These are phyloP conservation scores for Pseudopyrenochaeta lycopersici DNA, from an alignment of 2,329 filamentous ascomycete species.

Conservation along the genomic window DNA sequence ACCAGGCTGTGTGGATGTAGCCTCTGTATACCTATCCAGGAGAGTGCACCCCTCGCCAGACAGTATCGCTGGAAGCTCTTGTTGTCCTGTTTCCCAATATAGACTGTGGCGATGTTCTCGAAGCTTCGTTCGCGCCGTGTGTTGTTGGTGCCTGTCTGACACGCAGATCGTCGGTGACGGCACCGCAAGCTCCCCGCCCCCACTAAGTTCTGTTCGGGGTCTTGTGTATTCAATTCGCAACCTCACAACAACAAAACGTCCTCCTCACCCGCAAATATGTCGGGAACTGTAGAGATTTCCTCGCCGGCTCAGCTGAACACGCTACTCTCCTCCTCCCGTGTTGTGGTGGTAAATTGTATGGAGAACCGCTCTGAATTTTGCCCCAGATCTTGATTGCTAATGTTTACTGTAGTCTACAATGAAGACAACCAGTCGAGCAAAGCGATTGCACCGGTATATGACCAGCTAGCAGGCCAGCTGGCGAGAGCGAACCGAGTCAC, in stretches of 20 bases:
- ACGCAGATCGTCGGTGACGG: conserved; percentile 21
- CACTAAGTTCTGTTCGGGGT: conserved; percentile 19
- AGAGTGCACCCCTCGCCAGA: neutral
- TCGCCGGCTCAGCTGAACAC: conserved; percentile 52
- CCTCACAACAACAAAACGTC: conserved; percentile 24
- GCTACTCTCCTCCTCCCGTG: conserved; percentile 76
- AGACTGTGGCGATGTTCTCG: conserved; percentile 25
- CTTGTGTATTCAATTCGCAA: conserved; percentile 17
- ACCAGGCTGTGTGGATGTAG: neutral
- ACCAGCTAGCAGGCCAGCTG: conserved; percentile 75
- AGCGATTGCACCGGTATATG: conserved; percentile 82
- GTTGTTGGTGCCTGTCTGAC: conserved; percentile 25
- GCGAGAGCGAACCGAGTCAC: conserved; percentile 77
- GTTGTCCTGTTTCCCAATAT: neutral
- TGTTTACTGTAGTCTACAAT: conserved; percentile 74
- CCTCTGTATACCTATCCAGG: neutral
- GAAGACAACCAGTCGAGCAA: conserved; percentile 88
- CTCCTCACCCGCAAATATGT: conserved; percentile 48
- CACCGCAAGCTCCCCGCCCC: conserved; percentile 29
- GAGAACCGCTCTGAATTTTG: conserved; percentile 30
- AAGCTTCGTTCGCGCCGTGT: conserved; percentile 33
- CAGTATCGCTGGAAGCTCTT: neutral
- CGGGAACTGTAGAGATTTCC: conserved; percentile 54
- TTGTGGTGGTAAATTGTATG: conserved; percentile 92
- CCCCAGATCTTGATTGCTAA: conserved; percentile 33